Conservation (phyloP, 2,329 filamentous ascomycete genomes). For the Ceratocystis lukuohia region DNA sequence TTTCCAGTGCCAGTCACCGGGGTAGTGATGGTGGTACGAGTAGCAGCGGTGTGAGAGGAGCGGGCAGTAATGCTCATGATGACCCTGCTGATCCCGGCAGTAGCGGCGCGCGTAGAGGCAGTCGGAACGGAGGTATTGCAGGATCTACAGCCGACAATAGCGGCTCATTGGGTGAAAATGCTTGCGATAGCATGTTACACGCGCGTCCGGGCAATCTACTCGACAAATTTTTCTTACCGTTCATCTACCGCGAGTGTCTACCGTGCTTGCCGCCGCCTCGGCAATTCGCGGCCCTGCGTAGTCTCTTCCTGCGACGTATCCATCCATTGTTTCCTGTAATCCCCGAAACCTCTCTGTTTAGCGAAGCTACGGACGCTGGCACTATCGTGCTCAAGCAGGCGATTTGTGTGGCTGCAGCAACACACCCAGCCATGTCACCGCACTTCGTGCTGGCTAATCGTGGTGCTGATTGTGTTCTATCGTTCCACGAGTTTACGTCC, state of each 20-base stretch:
- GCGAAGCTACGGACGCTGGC: conserved; percentile 26
- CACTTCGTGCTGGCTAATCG: conserved; percentile 34
- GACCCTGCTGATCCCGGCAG: neutral
- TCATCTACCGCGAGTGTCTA: conserved; percentile 35
- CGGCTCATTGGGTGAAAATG: neutral
- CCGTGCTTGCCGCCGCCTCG: conserved; percentile 34
- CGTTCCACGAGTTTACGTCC: conserved; percentile 36
- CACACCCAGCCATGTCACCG: conserved; percentile 33
- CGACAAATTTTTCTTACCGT: conserved; percentile 31
- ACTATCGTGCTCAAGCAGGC: conserved; percentile 39
- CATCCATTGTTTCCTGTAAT: conserved; percentile 43
- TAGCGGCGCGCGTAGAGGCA: neutral
- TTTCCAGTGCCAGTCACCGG: conserved; percentile 24
- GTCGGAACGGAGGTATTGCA: neutral
- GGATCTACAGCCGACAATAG: neutral
- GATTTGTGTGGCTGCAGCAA: conserved; percentile 41
- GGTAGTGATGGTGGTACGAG: neutral
- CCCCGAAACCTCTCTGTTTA: conserved; percentile 27
- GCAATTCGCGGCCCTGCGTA: conserved; percentile 34
- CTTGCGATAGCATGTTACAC: neutral
- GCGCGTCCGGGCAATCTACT: conserved; percentile 24
- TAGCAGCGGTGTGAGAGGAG: neutral
- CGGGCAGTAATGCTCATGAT: neutral
- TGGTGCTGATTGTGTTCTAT: conserved; percentile 28
- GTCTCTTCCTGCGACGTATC: conserved; percentile 38